These are phyloP conservation scores for Dothideomycetes sp. DNA, from an alignment of 2,329 filamentous ascomycete species.

Conservation along the genomic window DNA sequence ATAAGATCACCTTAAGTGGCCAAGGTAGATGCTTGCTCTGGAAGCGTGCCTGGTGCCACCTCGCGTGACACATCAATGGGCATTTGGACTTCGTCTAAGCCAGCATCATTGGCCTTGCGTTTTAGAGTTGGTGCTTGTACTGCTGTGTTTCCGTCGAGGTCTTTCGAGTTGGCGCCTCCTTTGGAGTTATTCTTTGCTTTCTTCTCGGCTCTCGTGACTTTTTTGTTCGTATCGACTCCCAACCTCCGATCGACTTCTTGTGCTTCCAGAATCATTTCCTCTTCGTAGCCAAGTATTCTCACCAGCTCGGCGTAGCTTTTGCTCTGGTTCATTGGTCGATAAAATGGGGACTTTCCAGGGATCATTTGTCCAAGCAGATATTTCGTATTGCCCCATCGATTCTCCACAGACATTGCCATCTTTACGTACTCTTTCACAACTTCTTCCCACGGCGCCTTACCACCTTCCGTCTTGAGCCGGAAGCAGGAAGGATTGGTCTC, in stretches of 20 bases:
- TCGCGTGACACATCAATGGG: slow-evolving; percentile 15
- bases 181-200: slow-evolving; percentile 31
- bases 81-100: slow-evolving; percentile 15
- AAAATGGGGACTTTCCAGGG: slow-evolving; percentile 61
- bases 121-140: slow-evolving; percentile 13
- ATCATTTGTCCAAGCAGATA: slow-evolving; percentile 78
- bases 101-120: slow-evolving; percentile 16
- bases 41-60: slow-evolving; percentile 15
- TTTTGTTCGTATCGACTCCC: slow-evolving; percentile 39
- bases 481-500: slow-evolving; percentile 90
- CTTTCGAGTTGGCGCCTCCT: slow-evolving; percentile 16
- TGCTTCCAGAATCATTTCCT: slow-evolving; percentile 51
- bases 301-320: slow-evolving; percentile 65
- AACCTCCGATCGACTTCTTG: slow-evolving; percentile 53
- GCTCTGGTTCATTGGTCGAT: slow-evolving; percentile 49
- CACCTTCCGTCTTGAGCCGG: slow-evolving; percentile 56
- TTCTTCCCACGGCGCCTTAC: slow-evolving; percentile 61
- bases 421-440: slow-evolving; percentile 67
- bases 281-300: slow-evolving; percentile 50
- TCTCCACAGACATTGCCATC: slow-evolving; percentile 64
- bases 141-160: slow-evolving; percentile 11
- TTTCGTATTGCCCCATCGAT: slow-evolving; percentile 87
- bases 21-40: slow-evolving; percentile 13
- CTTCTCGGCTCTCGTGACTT: slow-evolving; percentile 35
- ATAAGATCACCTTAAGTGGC: neutral